A percentile compares a stretch with the other conserved stretches of the same genome.
These are phyloP conservation scores for Bipolaris cookei DNA, from an alignment of 2,329 filamentous ascomycete species.

Conservation along the genomic window DNA sequence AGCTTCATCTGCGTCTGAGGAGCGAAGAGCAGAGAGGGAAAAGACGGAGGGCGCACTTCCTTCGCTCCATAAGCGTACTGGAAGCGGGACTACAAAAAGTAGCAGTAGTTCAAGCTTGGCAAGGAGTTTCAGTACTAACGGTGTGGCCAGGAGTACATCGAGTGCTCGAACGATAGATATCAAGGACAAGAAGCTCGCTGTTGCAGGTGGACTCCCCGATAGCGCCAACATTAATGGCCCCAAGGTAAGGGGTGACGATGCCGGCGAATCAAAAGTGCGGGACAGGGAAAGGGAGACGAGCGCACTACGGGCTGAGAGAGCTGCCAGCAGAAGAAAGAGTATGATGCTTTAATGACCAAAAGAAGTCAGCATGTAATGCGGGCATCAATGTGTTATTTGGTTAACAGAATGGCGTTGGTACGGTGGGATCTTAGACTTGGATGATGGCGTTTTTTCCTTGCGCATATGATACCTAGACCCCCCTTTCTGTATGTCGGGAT, in stretches of 20 bases:
- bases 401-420: neutral
- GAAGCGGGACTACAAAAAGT: constrained; percentile 33
- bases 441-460: constrained; percentile 20
- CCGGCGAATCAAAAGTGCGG: constrained; percentile 14
- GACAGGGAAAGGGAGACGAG: constrained; percentile 21
- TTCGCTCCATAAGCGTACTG: constrained; percentile 35
- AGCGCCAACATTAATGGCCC: constrained; percentile 22
- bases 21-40: constrained; percentile 22
- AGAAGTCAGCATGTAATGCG: constrained; percentile 5
- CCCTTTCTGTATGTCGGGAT: neutral
- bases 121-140: constrained; percentile 22
- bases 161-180: constrained; percentile 15
- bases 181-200: constrained; percentile 27
- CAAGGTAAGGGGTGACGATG: constrained; percentile 15
- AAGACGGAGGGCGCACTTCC: constrained; percentile 28
- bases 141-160: constrained; percentile 14
- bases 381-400: constrained; percentile 3
- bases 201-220: constrained; percentile 4
- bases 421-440: neutral
- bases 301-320: constrained; percentile 43
- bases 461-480: constrained; percentile 12
- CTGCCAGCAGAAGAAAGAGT: constrained; percentile 51
- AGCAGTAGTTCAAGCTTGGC: constrained; percentile 20
- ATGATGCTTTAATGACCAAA: constrained; percentile 48
- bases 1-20: constrained; percentile 13